Conservation (phyloP, 768 basidiomycete genomes). For the Tulasnella sp. region DNA sequence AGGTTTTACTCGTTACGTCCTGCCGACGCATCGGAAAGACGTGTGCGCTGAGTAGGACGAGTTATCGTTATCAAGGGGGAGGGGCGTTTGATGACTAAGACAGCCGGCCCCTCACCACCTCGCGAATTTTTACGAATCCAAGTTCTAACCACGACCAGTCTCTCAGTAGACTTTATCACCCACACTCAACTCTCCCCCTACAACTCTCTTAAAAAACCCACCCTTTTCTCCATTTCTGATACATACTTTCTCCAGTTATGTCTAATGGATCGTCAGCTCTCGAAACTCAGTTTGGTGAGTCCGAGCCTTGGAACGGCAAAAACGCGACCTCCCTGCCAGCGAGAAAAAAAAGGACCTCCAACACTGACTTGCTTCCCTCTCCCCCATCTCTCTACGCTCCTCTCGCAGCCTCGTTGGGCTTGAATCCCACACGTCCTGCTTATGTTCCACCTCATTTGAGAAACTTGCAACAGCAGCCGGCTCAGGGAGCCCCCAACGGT, state of each 20-base stretch:
- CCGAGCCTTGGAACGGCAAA: background rate
- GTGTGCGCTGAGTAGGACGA: background rate
- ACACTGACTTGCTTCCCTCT: constrained; percentile 7
- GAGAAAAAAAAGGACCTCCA: background rate
- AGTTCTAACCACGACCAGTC: constrained; percentile 21
- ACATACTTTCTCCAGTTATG: constrained; percentile 34
- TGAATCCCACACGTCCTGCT: constrained; percentile 58
- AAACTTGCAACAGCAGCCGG: constrained; percentile 58
- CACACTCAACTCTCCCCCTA: background rate
- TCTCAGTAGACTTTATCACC: constrained; percentile 18
- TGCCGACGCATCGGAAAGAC: background rate
- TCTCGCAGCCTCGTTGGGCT: constrained; percentile 28
- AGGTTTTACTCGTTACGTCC: background rate
- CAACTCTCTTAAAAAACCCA: background rate
- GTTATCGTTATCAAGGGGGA: constrained; percentile 13
- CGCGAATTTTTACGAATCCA: constrained; percentile 10
- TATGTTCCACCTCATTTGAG: constrained; percentile 91
- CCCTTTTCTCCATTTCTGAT: constrained; percentile 23
- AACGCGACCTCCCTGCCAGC: constrained; percentile 17
- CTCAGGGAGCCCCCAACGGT: constrained; percentile 26
- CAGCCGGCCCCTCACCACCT: background rate
- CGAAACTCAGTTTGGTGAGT: constrained; percentile 32
- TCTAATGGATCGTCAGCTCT: constrained; percentile 32
- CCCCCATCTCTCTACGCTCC: background rate
- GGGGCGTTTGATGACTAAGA: constrained; percentile 18